Base-by-base conservation (phyloP, 1,284 basidiomycete genomes). In the Uromyces viciae-fabae region DNA sequence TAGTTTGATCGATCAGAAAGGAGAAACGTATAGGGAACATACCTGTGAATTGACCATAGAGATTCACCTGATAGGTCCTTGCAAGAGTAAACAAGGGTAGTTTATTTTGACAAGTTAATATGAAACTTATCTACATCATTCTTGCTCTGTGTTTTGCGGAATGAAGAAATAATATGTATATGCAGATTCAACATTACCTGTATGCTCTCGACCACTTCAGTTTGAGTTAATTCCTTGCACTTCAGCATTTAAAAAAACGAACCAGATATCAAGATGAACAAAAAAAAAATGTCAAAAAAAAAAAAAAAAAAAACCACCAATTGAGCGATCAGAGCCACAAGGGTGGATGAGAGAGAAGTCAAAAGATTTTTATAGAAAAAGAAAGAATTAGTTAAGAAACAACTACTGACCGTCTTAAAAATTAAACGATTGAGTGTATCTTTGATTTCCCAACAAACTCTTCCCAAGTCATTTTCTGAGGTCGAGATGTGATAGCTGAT, bases 1-100 rank as follows among this genome's bases (percentile, higher is more conserved):
- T 17, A 2, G 33, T 76, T 64, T 11, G 25, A 15, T 46, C 11
- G 31, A 19, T 66, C 28, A 22, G n/a, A 46, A 46, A 8, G 25
- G 33, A 5, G 28, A 56, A 69, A 42, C 28, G 36, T 11, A 69
- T 19, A 8, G n/a, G 19, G 22, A n/a, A 40, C n/a, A 19, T 33
- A 78, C 76, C 64, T 78, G 76, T 42, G 64, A 25, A 78, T 78
- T 40, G 76, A 56, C 76, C 76, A 78, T 36, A 69, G 76, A n/a
- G 64, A 49, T 56, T 69, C 49, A 5, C 76, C 76, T 22, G 76
- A 68, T 28, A 66, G 58, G 43, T 78, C 64, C 76, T 78, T 71
- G 33, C 31, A 40, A 76, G 40, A 36, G 15, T 2, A 28, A 28
- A 2, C 19, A 49, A 78, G 17, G 43, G 22, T 22, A 78, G 19